These are phyloP conservation scores for Xanthoconium purpureum DNA, from an alignment of 768 basidiomycete species.

Conservation along the genomic window DNA sequence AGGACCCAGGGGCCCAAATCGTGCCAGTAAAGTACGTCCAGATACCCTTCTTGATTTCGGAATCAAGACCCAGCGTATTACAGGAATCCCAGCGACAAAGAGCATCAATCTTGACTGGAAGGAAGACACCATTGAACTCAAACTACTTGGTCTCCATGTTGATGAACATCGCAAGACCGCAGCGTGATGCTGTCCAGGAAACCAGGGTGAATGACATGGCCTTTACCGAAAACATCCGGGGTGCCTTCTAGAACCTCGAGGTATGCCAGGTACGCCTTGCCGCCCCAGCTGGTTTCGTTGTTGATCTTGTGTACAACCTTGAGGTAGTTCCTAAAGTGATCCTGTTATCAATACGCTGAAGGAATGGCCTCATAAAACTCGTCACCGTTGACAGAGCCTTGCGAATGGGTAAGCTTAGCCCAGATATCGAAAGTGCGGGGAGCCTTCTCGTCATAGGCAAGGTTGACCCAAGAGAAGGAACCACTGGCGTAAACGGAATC, in stretches of 20 bases:
- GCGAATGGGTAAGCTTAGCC: constrained; percentile 18
- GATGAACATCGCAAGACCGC: constrained; percentile 31
- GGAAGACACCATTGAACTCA: constrained; percentile 32
- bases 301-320: constrained; percentile 27
- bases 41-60: constrained; percentile 28
- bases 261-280: constrained; percentile 28
- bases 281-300: constrained; percentile 26
- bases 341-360: constrained; percentile 18
- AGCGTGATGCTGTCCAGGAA: constrained; percentile 33
- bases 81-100: constrained; percentile 30
- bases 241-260: constrained; percentile 21
- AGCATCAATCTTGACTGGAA: constrained; percentile 31
- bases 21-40: constrained; percentile 29
- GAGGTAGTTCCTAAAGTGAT: constrained; percentile 28
- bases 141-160: constrained; percentile 30
- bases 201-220: constrained; percentile 34
- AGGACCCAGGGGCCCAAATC: constrained; percentile 26
- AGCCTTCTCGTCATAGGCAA: constrained; percentile 21
- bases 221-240: constrained; percentile 29
- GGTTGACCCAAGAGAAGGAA: constrained; percentile 25
- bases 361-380: constrained; percentile 21
- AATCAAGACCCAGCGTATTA: constrained; percentile 22
- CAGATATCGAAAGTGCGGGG: constrained; percentile 25
- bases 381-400: constrained; percentile 16
- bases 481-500: constrained; percentile 32